Base-by-base conservation (phyloP, 768 basidiomycete species). In the Kwoniella europaea region DNA sequence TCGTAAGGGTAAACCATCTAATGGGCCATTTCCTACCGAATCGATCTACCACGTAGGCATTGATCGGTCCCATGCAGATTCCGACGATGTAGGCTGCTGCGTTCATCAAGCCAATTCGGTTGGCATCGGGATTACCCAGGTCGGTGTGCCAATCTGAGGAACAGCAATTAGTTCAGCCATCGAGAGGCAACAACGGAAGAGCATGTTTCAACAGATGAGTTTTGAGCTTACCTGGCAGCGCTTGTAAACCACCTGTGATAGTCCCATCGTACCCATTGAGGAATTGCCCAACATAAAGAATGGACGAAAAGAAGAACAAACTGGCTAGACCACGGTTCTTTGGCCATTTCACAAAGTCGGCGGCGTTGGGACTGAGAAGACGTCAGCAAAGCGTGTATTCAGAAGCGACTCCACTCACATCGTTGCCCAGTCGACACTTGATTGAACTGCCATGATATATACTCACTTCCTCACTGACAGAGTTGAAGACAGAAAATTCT, bases 261-360 rank as follows among this genome's bases (percentile, higher is more conserved):
- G 67, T 68, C 3, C 67, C 67, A 27, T 68, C 67, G 27, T 68
- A 68, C 18, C 67, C 67, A 29, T 44, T 35, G 24, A 68, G 58
- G 16, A 68, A 68, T 46, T 68, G 58, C 3, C 67, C 59, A n/a
- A 59, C 42, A 42, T 60, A 68, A 44, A 68, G 58, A 22, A 68
- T 68, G 27, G 67, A 68, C 12, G 46, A 13, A 18, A 50, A 50
- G 46, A 50, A 50, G 46, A 50, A 50, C 46, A 27, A n/a, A 55
- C 27, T 27, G 22, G 52, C 52, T 53, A 65, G 53, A 35, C 64
- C 64, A 2, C 24, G 24, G 64, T 65, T 65, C 1, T 54, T 50
- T 15, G 46, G 52, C 64, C 64, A 65, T n/a, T 44, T 44, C n/a
- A 50, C 29, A 24, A 22, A 27, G 29, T 65, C 64, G 13, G 29